Evolutionary conservation across 2,329 filamentous ascomycete species (phyloP).

Genomic region (Hyphodiscus sp.): DNA sequence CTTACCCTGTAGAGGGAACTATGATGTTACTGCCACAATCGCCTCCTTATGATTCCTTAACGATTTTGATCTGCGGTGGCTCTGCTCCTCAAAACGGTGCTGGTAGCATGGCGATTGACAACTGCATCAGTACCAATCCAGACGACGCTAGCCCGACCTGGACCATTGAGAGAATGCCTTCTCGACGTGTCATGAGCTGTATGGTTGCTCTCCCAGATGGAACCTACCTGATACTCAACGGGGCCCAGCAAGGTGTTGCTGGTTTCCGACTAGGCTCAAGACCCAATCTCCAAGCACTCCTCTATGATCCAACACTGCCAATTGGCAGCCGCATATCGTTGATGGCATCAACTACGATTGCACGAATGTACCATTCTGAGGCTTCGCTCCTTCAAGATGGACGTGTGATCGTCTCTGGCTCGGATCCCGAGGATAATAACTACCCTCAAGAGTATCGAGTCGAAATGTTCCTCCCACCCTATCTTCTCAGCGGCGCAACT

Average conservation of each 20-base stretch:
- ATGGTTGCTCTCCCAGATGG: conserved; percentile 60
- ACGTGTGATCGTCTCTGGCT: conserved; percentile 56
- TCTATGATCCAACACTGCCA: conserved; percentile 54
- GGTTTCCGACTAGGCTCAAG: conserved; percentile 56
- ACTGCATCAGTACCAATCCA: conserved; percentile 57
- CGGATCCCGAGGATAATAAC: conserved; percentile 40
- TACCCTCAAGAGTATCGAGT: conserved; percentile 58
- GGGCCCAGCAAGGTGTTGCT: conserved; percentile 53
- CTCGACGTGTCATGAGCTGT: conserved; percentile 54
- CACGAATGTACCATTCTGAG: conserved; percentile 60
- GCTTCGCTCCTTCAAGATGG: conserved; percentile 57
- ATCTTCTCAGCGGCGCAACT: conserved; percentile 44
- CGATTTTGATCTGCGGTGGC: conserved; percentile 58
- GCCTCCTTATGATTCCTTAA: conserved; percentile 54
- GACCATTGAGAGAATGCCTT: conserved; percentile 62
- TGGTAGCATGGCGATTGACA: conserved; percentile 48
- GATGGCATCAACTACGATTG: conserved; percentile 58
- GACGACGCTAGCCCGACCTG: conserved; percentile 49
- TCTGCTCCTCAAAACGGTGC: conserved; percentile 42
- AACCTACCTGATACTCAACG: conserved; percentile 58
- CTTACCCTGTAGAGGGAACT: conserved; percentile 60
- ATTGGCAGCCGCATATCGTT: conserved; percentile 51
- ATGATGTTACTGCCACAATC: conserved; percentile 55
- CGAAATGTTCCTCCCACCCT: conserved; percentile 59
- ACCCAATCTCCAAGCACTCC: conserved; percentile 53